These are phyloP conservation scores for Hymenoscyphus linearis DNA, from an alignment of 2,329 filamentous ascomycete genomes.

Conservation along the genomic window DNA sequence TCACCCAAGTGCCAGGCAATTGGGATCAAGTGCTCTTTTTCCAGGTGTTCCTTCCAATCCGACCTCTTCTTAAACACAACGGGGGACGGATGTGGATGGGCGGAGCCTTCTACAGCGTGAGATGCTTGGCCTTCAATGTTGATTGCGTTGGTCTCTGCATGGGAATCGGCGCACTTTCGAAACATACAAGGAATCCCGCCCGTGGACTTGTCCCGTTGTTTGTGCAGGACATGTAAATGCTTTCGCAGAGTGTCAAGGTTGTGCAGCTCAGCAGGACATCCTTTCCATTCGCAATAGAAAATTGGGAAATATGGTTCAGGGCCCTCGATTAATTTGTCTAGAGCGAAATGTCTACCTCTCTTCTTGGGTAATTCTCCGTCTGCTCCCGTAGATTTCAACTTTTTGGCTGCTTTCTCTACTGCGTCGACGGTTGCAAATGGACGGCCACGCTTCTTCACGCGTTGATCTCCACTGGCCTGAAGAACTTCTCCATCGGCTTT, in stretches of 20 bases:
- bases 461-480: background rate
- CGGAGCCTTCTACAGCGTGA: background rate
- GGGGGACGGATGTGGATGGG: background rate
- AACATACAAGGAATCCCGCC: conserved; percentile 35
- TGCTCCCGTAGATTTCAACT: background rate
- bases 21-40: conserved; percentile 47
- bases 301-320: conserved; percentile 41
- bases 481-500: background rate
- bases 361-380: conserved; percentile 11
- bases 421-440: conserved; percentile 18
- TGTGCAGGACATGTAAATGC: conserved; percentile 50
- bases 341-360: conserved; percentile 14
- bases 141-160: background rate
- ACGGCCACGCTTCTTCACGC: conserved; percentile 20
- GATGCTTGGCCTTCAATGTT: background rate
- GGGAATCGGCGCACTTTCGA: conserved; percentile 35
- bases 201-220: conserved; percentile 14
- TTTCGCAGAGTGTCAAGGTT: conserved; percentile 54
- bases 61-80: conserved; percentile 20
- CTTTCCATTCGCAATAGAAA: conserved; percentile 56
- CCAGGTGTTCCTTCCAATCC: conserved; percentile 46
- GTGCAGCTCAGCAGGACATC: conserved; percentile 55
- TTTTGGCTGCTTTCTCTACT: conserved; percentile 13
- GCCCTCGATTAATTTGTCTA: conserved; percentile 5
- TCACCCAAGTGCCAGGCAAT: conserved; percentile 56